Conservation (phyloP, 208 protist genomes). For the Lotmaria passim region DNA sequence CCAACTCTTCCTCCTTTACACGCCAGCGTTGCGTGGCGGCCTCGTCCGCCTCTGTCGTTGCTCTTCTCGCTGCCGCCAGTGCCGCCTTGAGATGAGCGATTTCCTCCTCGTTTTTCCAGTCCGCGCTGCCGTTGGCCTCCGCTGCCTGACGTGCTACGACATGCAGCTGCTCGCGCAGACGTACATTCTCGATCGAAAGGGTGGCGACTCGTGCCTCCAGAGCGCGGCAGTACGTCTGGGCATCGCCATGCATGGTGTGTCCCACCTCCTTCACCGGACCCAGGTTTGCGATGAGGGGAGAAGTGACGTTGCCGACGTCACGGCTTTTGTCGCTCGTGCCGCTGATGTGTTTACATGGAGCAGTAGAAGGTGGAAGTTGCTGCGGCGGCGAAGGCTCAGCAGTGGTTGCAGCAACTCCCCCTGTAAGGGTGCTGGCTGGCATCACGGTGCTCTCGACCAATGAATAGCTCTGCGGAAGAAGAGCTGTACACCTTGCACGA, state of each 20-base stretch:
- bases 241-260: not conserved
- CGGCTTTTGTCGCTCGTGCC: too few relatives aligned
- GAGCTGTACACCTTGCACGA: too few relatives aligned
- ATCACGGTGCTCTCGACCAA: too few relatives aligned
- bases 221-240: slow-evolving; percentile 4
- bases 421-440: too few relatives aligned
- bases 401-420: too few relatives aligned
- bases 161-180: slow-evolving; percentile 45
- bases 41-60: slow-evolving; percentile 21
- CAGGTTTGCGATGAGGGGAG: not conserved
- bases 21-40: slow-evolving; percentile 42
- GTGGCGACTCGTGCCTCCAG: slow-evolving; percentile 40
- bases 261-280: not conserved
- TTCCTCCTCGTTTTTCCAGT: slow-evolving; percentile 60
- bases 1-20: slow-evolving; percentile 65
- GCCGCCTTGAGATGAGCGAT: slow-evolving; percentile 52
- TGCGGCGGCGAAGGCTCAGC: too few relatives aligned
- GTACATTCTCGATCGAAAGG: slow-evolving; percentile 55
- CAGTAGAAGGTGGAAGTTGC: too few relatives aligned
- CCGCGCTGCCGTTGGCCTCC: slow-evolving; percentile 2
- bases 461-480: too few relatives aligned
- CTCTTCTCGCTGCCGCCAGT: slow-evolving; percentile 25
- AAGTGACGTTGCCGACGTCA: not conserved
- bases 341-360: too few relatives aligned
- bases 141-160: slow-evolving; percentile 44